These are phyloP conservation scores for Cicer chorassanicum DNA, from an alignment of 306 rosid genomes.

Conservation along the genomic window DNA sequence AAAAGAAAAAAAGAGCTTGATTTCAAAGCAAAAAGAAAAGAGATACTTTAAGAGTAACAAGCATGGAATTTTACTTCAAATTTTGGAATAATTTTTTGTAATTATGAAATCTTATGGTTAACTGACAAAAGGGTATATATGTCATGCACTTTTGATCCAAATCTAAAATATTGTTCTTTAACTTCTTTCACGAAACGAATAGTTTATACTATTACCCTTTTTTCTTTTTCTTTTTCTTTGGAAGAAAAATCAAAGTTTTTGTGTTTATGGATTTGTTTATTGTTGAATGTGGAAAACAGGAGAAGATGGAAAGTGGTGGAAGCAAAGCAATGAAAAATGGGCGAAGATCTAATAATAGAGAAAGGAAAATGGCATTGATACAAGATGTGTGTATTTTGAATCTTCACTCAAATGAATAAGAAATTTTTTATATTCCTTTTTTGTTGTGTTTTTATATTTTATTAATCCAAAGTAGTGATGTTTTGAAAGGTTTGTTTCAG, in stretches of 20 bases:
- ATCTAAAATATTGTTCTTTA: constrained; percentile 56
- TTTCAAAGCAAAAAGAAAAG: constrained; percentile 38
- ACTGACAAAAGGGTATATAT: constrained; percentile 38
- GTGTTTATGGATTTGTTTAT: constrained; percentile 37
- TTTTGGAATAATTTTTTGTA: constrained; percentile 43
- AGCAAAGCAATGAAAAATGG: constrained; percentile 66
- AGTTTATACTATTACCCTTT: background rate
- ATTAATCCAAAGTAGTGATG: constrained; percentile 35
- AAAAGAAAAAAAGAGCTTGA: constrained; percentile 45
- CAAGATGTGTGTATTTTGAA: constrained; percentile 73
- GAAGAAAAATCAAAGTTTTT: background rate
- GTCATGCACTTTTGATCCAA: constrained; percentile 57
- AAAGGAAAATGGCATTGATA: constrained; percentile 79
- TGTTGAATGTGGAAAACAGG: constrained; percentile 64
- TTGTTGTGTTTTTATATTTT: background rate
- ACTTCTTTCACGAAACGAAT: constrained; percentile 63
- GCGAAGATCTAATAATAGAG: constrained; percentile 73
- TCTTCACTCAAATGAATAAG: constrained; percentile 19
- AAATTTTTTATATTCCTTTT: background rate
- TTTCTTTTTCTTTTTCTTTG: constrained; percentile 1
- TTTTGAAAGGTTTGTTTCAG: constrained; percentile 49
- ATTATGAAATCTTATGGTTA: constrained; percentile 38
- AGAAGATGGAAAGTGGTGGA: constrained; percentile 66
- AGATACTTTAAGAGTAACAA: constrained; percentile 34
- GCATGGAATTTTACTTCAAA: constrained; percentile 39